Evolutionary conservation across 73 alveolate species (phyloP).

Genomic region (Diophrys appendiculata): DNA sequence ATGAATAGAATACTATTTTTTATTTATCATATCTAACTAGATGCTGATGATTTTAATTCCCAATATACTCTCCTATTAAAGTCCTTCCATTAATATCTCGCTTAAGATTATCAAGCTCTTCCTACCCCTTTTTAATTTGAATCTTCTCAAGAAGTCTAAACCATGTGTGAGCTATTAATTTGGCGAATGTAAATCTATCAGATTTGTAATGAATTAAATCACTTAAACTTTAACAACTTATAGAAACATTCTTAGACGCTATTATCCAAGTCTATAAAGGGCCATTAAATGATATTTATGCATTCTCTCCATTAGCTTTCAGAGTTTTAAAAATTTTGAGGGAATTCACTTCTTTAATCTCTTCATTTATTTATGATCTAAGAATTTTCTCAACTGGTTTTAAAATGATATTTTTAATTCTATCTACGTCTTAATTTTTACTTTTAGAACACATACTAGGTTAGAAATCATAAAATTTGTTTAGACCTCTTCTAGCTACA

Average conservation of each 20-base stretch:
- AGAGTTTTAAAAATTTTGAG: constrained; percentile 44
- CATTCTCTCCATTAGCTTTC: constrained; percentile 95
- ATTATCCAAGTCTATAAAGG: constrained; percentile 79
- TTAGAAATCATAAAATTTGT: constrained; percentile 44
- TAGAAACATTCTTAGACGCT: constrained; percentile 84
- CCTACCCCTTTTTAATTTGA: constrained; percentile 7
- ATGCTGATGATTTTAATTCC: constrained; percentile 82
- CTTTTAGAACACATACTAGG: constrained; percentile 4
- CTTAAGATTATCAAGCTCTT: constrained; percentile 56
- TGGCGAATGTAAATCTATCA: constrained; percentile 74
- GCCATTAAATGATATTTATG: constrained; percentile 76
- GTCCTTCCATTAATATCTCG: constrained; percentile 73
- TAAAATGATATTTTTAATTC: too few species aligned
- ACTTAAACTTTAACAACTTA: constrained; percentile 57
- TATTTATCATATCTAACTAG: constrained; percentile 76
- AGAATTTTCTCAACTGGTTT: too few species aligned
- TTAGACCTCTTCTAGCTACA: constrained; percentile 53
- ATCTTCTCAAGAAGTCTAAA: constrained; percentile 64
- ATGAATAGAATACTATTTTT: constrained; percentile 78
- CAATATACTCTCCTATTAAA: constrained; percentile 90
- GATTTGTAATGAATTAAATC: constrained; percentile 45
- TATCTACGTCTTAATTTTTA: constrained; percentile 2
- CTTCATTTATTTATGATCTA: constrained; percentile 3
- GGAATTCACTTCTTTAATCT: constrained; percentile 1
- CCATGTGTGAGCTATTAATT: constrained; percentile 82